Evolutionary conservation across 495 filamentous ascomycete genomes (phyloP).

Genomic region (Podospora pseudoanserina): DNA sequence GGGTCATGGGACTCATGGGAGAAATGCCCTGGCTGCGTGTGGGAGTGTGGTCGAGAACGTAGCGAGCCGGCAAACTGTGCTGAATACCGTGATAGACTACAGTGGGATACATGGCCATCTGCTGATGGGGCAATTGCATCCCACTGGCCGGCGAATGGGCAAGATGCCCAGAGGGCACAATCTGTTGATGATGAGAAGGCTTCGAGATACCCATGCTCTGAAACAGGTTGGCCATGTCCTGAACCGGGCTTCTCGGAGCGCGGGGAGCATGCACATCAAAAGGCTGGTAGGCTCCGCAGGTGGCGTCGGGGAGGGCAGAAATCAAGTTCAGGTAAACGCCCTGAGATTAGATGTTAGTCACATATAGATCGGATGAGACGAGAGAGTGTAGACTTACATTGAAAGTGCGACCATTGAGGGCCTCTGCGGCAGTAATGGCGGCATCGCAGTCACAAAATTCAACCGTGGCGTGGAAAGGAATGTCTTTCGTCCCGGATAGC

Average conservation of each 20-base stretch:
- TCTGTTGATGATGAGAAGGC: conserved; percentile 8
- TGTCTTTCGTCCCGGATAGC: conserved; percentile 32
- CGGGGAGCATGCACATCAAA: conserved; percentile 1
- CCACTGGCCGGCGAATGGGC: conserved; percentile 15
- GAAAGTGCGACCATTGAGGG: conserved; percentile 45
- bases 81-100: conserved; percentile 30
- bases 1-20: conserved; percentile 24
- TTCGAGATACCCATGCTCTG: conserved; percentile 18
- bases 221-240: conserved; percentile 21
- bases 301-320: conserved; percentile 6
- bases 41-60: conserved; percentile 38
- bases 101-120: conserved; percentile 35
- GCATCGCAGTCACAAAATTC: conserved; percentile 55
- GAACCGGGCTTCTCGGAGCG: conserved; percentile 1
- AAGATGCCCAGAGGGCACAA: conserved; percentile 7
- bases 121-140: conserved; percentile 22
- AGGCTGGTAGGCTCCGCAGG: conserved; percentile 1
- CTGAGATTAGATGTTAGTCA: conserved; percentile 16
- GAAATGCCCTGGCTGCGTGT: conserved; percentile 28
- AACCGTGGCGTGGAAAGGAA: conserved; percentile 38
- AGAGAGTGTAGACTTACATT: conserved; percentile 40
- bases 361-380: conserved; percentile 19
- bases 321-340: conserved; percentile 24
- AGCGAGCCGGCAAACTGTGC: conserved; percentile 23
- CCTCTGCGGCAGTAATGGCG: conserved; percentile 33